Base-by-base conservation (phyloP, 768 basidiomycete genomes). In the Paxillus ammoniavirescens region DNA sequence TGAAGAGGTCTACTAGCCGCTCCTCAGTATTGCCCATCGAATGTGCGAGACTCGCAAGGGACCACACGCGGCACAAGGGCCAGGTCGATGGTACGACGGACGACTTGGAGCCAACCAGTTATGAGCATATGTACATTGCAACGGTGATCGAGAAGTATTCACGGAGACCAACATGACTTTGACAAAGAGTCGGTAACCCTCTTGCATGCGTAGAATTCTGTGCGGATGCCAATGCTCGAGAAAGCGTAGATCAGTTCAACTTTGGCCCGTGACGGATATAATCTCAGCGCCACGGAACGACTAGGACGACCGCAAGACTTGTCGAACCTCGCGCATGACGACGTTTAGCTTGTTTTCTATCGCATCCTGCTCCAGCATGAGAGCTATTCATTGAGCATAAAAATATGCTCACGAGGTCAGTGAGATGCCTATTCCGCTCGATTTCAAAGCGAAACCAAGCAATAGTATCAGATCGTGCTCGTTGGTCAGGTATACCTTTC, bases 371-470 rank as follows among this genome's bases (percentile, higher is more conserved):
- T 36, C 17, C 35, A 42, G 18, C 9, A 49, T 71, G 56, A 63
- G 60, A 53, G 5, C 18, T 17, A 47, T 26, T 33, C 43, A 23
- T 23, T 9, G 31, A 26, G 23, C 10, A 8, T 2, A n/a, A 42
- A 8, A 5, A 18, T 38, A 44, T 10, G 44, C 68, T 63, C 61
- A 91, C 89, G 56, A 74, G 66, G 63, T 91, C 84, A 10, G 74
- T 66, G 38, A 88, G 62, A 61, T 83, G 65, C 54, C 68, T 77
- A 60, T 82, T 84, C 54, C 82, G 74, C 63, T 89, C 84, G 59
- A 91, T 81, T 68, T 91, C 88, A 46, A 72, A 63, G 28, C 90
- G 83, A 67, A 91, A 81, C 87, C 89, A 92, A 18, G 66, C 62
- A 7, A 90, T 69, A 0, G 89, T 89, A 61, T 91, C 89, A 54